Evolutionary conservation across 2,329 filamentous ascomycete species (phyloP).

Genomic region (Didymella glomerata): DNA sequence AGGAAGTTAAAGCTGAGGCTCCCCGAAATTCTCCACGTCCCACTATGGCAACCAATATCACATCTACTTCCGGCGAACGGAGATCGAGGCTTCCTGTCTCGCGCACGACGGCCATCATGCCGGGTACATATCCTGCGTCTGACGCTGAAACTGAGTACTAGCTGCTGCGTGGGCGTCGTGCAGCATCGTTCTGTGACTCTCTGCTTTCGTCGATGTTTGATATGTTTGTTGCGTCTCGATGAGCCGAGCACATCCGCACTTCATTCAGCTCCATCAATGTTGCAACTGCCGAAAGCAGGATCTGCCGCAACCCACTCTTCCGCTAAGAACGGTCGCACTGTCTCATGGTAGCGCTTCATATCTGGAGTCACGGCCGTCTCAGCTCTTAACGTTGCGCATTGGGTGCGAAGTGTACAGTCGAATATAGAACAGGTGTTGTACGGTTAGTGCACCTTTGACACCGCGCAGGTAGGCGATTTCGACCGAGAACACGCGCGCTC

Average conservation of each 20-base stretch:
- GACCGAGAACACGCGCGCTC: background rate
- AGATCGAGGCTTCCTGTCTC: background rate
- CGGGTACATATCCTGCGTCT: background rate
- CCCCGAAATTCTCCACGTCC: background rate
- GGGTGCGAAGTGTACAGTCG: background rate
- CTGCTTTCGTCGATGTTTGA: background rate
- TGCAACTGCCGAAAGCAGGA: background rate
- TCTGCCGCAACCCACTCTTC: background rate
- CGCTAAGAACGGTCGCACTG: background rate
- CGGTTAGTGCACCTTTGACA: background rate
- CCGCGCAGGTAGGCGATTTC: conserved; percentile 1
- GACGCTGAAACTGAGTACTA: background rate
- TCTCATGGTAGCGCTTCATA: background rate
- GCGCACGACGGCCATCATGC: background rate
- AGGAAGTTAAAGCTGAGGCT: background rate
- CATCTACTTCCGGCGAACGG: background rate
- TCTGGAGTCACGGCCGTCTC: background rate
- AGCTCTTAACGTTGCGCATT: background rate
- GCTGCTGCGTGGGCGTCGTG: background rate
- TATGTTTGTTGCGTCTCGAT: background rate
- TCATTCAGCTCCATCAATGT: background rate
- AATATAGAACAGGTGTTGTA: background rate
- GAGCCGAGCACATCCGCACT: background rate
- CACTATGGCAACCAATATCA: background rate
- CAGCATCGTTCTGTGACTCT: background rate